A percentile compares a stretch with the other conserved stretches of the same genome.
Evolutionary conservation across 2,329 filamentous ascomycete species (phyloP).

Genomic region (Aspergillus brasiliensis): DNA sequence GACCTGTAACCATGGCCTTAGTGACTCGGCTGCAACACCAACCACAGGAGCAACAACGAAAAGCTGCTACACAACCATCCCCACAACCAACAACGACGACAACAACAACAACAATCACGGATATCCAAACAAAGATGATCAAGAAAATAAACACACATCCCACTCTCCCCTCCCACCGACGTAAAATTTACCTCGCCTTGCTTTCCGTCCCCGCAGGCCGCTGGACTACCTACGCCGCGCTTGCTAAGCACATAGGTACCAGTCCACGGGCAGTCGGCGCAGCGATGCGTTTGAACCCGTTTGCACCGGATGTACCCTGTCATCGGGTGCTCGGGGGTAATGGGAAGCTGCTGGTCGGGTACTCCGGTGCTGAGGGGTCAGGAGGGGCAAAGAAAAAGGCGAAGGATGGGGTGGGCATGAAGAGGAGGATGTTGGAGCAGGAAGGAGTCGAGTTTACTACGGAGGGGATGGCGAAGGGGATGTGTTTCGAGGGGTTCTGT

Average conservation of each 20-base stretch:
- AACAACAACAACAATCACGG: constrained; percentile 1
- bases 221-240: constrained; percentile 75
- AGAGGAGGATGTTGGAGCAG: constrained; percentile 33
- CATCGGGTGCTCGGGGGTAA: constrained; percentile 77
- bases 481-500: constrained; percentile 1
- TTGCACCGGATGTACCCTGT: constrained; percentile 79
- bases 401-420: constrained; percentile 42
- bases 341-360: constrained; percentile 56
- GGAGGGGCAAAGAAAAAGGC: constrained; percentile 48
- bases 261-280: constrained; percentile 78
- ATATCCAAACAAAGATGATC: constrained; percentile 21
- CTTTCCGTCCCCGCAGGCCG: constrained; percentile 74
- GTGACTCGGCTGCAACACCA: background rate
- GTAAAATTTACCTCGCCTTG: constrained; percentile 67
- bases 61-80: background rate
- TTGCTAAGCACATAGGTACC: constrained; percentile 68
- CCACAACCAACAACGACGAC: background rate
- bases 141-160: constrained; percentile 44
- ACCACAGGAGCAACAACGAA: background rate
- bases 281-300: constrained; percentile 75
- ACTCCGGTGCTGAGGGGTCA: constrained; percentile 53
- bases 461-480: constrained; percentile 31
- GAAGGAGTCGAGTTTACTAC: constrained; percentile 41
- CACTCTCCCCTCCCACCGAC: constrained; percentile 54
- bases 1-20: background rate